These are phyloP conservation scores for Fusarium bulbicola DNA, from an alignment of 2,329 filamentous ascomycete species.

Conservation along the genomic window DNA sequence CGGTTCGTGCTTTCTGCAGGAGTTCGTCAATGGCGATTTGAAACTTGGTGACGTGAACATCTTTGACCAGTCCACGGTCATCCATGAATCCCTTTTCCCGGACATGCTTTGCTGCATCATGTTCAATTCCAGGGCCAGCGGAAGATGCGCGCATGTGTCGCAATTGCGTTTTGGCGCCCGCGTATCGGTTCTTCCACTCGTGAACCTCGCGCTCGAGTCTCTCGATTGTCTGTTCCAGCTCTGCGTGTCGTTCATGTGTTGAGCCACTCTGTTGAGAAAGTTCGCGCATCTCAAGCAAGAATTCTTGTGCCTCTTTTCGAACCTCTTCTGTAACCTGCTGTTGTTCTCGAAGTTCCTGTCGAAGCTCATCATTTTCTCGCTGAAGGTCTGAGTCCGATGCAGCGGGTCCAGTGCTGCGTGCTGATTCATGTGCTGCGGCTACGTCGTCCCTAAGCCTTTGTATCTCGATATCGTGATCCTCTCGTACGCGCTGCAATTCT, in stretches of 20 bases:
- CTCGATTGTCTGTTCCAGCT: constrained; percentile 78
- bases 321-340: constrained; percentile 88
- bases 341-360: constrained; percentile 74
- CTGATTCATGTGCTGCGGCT: constrained; percentile 57
- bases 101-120: constrained; percentile 74
- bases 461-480: constrained; percentile 72
- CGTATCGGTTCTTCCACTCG: constrained; percentile 91
- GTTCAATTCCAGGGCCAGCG: constrained; percentile 73
- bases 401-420: constrained; percentile 36
- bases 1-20: constrained; percentile 76
- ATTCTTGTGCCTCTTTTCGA: constrained; percentile 81
- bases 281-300: constrained; percentile 87
- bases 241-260: constrained; percentile 83
- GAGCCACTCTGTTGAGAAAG: constrained; percentile 83
- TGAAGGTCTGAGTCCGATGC: constrained; percentile 64
- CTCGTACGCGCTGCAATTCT: constrained; percentile 78
- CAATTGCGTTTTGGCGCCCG: constrained; percentile 86
- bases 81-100: constrained; percentile 74
- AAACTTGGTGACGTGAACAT: constrained; percentile 93
- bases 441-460: constrained; percentile 71
- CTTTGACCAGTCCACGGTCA: constrained; percentile 82
- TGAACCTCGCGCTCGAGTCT: constrained; percentile 83
- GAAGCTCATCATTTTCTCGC: constrained; percentile 75
- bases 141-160: constrained; percentile 84
- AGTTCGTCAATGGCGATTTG: constrained; percentile 95